Base-by-base conservation (phyloP, 177 flowering plant species). In the Vitis hybrid region DNA sequence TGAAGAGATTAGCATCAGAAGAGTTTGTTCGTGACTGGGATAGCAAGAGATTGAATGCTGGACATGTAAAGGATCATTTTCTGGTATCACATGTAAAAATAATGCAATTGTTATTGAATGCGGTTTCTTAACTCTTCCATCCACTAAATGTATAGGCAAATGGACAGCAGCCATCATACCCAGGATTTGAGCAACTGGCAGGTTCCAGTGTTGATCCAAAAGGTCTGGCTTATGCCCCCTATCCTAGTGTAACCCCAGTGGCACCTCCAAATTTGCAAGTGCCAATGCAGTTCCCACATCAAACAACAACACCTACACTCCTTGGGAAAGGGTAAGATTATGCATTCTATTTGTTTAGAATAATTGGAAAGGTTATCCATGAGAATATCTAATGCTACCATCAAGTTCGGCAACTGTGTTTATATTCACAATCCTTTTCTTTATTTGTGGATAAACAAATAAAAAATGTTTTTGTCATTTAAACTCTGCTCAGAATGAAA, bases 31-130 rank as follows among this genome's bases (percentile, higher is more conserved):
- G 82, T 70, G 90, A 84, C n/a, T 89, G 86, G 93, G 97, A 94
- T 67, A 90, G 83, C 82, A 92, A 94, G 85, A 86, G 98, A 78
- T 77, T 86, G 68, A 94, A 94, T 84, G 86, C 86, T 28, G 97
- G 97, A 75, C 82, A 77, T 60, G 79, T 87, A 69, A 79, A 80
- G 50, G 64, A 54, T 71, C 62, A 65, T 51, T 66, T 71, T 76
- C 55, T 71, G 80, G 73, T 82, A 69, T 60, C 75, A 62, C 33
- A 11, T 68, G 59, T 55, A 38, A 44, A 7, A 22, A 52, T 24
- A 47, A 11, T 59, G 22, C 31, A 54, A 31, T 58, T 38, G 53
- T 10, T 13, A 17, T 50, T 11, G 57, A 31, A 13, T 18, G 18
- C 44, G 59, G 53, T 68, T 62, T 65, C 66, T n/a, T 5, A 4